Base-by-base conservation (phyloP, 1,284 basidiomycete genomes). In the Puccinia triticina region DNA sequence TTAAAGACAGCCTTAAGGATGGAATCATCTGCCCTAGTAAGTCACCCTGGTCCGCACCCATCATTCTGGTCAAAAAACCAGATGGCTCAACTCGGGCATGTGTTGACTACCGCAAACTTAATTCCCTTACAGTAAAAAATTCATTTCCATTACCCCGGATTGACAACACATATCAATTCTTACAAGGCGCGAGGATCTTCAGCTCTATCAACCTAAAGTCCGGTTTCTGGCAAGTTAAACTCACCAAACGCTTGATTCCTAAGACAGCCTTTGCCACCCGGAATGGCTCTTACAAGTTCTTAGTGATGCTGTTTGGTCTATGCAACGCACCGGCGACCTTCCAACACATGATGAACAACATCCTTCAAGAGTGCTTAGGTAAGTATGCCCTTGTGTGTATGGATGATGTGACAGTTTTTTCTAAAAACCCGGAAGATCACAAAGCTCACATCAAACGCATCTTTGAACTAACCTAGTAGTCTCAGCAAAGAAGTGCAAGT, bases 301-400 rank as follows among this genome's bases (percentile, higher is more conserved):
- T 21, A 12, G 75, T 61, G 1, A 61, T 77, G 53, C 83, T 67
- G 10, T 77, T 83, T 64, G 81, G 83, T 7, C 46, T 84, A 34
- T 61, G 32, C 14, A 84, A 83, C 59, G 83, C 84, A 2, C 84
- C 83, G 1, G 55, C 72, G 23, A 78, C 69, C 26, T 84, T 84
- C 75, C 88, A 50, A 50, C 48, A 50, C 16, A 50, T 50, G 48
- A 50, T 50, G 48, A 50, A 50, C 18, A 50, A 50, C 89, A 76
- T 84, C 85, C 0, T 85, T 86, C 0, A 86, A 89, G 78, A 87
- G 85, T 4, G 57, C 18, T 23, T 75, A 14, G 73, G 53, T 4
- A 55, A 32, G 14, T 75, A 34, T 55, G 73, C 50, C 0, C 29
- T 75, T 21, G 73, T 75, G 1, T 75, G 57, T 40, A 12, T 75